Conservation (phyloP, 2,329 filamentous ascomycete species). For the Phialophora tarda region DNA sequence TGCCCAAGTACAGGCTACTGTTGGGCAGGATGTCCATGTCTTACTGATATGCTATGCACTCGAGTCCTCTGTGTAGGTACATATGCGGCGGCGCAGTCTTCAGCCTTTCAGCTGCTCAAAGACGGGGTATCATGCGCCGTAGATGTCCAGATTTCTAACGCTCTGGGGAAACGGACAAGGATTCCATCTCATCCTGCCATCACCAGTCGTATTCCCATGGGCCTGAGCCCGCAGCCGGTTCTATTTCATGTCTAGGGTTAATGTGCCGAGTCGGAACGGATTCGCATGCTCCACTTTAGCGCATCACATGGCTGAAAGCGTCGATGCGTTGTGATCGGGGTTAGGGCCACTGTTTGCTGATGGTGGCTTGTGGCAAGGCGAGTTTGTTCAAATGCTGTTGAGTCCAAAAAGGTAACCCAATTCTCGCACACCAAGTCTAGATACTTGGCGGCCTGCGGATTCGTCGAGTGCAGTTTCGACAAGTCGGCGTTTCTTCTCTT, state of each 20-base stretch:
- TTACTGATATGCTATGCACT: neutral
- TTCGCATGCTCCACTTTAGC: neutral
- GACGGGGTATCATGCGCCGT: neutral
- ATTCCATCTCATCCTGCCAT: neutral
- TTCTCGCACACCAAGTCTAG: slow-evolving; percentile 69
- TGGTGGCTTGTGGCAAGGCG: neutral
- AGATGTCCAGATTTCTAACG: neutral
- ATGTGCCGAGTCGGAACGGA: neutral
- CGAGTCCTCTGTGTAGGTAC: neutral
- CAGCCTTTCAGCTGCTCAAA: neutral
- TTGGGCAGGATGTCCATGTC: neutral
- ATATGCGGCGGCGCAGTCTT: neutral
- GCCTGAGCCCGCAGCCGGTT: neutral
- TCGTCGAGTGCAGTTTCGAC: slow-evolving; percentile 83
- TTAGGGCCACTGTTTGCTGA: neutral
- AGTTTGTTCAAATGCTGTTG: slow-evolving; percentile 18
- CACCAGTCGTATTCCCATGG: neutral
- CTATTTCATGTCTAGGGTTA: neutral
- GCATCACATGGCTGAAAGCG: neutral
- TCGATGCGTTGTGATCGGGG: neutral
- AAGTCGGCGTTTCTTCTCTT: slow-evolving; percentile 76
- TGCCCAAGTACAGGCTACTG: neutral
- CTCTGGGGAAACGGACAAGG: neutral
- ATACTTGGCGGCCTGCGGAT: slow-evolving; percentile 68
- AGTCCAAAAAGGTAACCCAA: slow-evolving; percentile 71